Evolutionary conservation across 129 eudicot species (phyloP), one percentile per base, ranked within the genome.

Genomic region (Helichrysum umbraculigerum): DNA sequence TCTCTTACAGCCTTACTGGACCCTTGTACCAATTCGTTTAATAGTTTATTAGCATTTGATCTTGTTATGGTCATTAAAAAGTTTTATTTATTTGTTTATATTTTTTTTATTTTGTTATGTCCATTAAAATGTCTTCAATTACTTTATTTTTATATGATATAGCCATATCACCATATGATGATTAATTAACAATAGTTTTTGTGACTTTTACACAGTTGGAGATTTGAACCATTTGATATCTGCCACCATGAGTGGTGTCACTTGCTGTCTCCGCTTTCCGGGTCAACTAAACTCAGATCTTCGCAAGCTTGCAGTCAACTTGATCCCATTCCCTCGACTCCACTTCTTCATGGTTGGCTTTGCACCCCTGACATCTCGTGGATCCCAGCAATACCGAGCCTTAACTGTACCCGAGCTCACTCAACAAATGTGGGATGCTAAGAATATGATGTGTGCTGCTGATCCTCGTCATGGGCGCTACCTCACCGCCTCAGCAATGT

Each of bases 211-310:
- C 25, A 33, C 76, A 90, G 96, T 90, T 82, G 96, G 96, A 64
- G 96, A 90, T 72, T 78, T 90, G 86, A 90, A 90, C 78, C 96
- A 90, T 76, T 79, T 90, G 64, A 90, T 90, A 67, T 90, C 96
- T n/a, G 92, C 96, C 33, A 90, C 96, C 70, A 90, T 90, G 96
- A 85, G 90, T n/a, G 96, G 96, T 15, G 96, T 90, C 54, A 90
- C 96, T 28, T 90, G 96, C 85, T 90, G 96, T 76, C 90, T 90
- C n/a, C 90, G 96, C 4, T 90, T 89, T 81, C 96, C 96, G 0
- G 96, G 96, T 32, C 96, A 89, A 54, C 85, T 90, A 15, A 90
- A 87, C 88, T 90, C 96, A 0, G 96, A 90, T 59, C 96, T 90
- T 20, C 86, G 92, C 14, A 89, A 89, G 74, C 88, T 89, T 9